Conservation (phyloP, 2,329 filamentous ascomycete species). For the Aspergillus pseudotamarii region DNA sequence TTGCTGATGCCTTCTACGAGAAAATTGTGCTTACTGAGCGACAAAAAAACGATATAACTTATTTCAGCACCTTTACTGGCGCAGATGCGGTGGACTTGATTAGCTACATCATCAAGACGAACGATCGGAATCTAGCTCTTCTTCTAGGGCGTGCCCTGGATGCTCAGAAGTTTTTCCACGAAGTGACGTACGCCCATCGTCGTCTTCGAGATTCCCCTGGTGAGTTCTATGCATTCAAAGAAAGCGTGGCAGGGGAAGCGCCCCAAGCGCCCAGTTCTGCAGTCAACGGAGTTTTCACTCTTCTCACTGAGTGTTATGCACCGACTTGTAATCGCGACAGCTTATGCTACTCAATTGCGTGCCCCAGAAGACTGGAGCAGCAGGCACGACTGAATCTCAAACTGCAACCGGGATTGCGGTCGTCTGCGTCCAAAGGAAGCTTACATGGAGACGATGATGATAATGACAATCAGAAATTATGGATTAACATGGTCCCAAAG, state of each 20-base stretch:
- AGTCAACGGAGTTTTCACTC: conserved; percentile 94
- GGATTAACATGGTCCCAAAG: conserved; percentile 98
- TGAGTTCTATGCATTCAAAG: conserved; percentile 90
- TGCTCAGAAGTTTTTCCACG: conserved; percentile 98
- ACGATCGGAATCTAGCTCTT: conserved; percentile 89
- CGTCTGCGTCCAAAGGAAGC: conserved; percentile 69
- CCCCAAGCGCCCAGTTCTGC: conserved; percentile 62
- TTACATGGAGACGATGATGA: conserved; percentile 80
- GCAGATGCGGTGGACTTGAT: conserved; percentile 94
- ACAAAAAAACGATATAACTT: conserved; percentile 94
- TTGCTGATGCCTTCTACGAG: conserved; percentile 88
- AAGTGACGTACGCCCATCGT: conserved; percentile 98
- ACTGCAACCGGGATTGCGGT: conserved; percentile 82
- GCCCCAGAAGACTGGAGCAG: conserved; percentile 88
- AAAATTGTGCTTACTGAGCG: conserved; percentile 84
- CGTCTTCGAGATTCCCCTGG: conserved; percentile 88
- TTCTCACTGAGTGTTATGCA: conserved; percentile 96
- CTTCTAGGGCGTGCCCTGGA: conserved; percentile 89
- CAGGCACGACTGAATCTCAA: conserved; percentile 93
- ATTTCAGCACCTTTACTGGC: conserved; percentile 96
- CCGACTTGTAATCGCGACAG: conserved; percentile 95
- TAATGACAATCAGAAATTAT: conserved; percentile 94
- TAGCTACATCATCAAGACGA: conserved; percentile 95
- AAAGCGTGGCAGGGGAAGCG: conserved; percentile 59
- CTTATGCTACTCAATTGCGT: conserved; percentile 97